phyloP scores from a whole-genome alignment of 2,329 filamentous ascomycete genomes.

The Phoma sp. region DNA sequence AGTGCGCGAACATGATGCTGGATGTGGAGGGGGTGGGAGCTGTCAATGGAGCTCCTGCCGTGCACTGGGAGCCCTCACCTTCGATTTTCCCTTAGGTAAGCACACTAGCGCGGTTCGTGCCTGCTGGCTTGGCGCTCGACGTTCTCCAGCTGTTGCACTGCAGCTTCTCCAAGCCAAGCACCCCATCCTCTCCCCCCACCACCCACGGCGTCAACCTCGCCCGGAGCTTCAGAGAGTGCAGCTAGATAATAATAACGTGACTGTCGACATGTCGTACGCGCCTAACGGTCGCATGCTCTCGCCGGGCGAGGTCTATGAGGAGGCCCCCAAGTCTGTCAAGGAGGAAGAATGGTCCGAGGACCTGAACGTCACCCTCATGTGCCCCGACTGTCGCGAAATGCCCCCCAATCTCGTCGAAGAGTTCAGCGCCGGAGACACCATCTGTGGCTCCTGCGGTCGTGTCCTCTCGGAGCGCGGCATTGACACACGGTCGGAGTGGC shows the following conservation, averaged over 20 bases:
- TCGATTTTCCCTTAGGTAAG: constrained; percentile 15
- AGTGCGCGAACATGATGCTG: constrained; percentile 64
- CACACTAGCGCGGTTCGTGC: constrained; percentile 18
- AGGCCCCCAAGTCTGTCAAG: constrained; percentile 41
- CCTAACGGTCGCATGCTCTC: constrained; percentile 49
- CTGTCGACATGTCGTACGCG: constrained; percentile 39
- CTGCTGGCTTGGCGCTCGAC: constrained; percentile 11
- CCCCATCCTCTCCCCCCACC: constrained; percentile 27
- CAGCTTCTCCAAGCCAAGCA: constrained; percentile 11
- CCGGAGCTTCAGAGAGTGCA: constrained; percentile 20
- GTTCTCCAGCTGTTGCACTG: neutral
- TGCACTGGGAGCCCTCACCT: constrained; percentile 11
- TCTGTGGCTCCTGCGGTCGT: constrained; percentile 89
- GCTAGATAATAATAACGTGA: constrained; percentile 20
- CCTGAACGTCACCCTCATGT: constrained; percentile 83
- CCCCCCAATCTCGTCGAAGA: constrained; percentile 95
- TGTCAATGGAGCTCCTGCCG: constrained; percentile 32
- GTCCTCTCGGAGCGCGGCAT: constrained; percentile 91
- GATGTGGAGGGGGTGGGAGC: constrained; percentile 34
- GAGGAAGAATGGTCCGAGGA: constrained; percentile 74
- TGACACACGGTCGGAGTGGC: constrained; percentile 96
- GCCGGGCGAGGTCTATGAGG: constrained; percentile 54
- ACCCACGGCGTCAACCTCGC: constrained; percentile 24
- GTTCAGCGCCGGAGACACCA: constrained; percentile 88
- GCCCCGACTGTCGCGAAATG: constrained; percentile 85